Conservation (phyloP, 2,329 filamentous ascomycete species). For the Gliomastix tumulicola region DNA sequence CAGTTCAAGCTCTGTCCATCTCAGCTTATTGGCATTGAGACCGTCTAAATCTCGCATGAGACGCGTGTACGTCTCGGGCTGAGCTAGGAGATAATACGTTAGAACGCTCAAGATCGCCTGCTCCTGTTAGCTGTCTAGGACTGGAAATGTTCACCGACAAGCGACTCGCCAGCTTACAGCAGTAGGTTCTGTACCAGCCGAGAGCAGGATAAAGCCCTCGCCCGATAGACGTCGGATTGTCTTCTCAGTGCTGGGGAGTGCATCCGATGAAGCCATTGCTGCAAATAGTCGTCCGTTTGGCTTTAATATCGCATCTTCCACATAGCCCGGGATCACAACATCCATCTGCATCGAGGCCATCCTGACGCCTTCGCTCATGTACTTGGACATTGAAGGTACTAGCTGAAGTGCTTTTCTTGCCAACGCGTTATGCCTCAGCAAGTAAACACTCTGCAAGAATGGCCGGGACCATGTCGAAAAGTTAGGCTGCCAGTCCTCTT, state of each 20-base stretch:
- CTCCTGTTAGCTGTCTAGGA: slow-evolving; percentile 10
- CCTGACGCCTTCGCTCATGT: slow-evolving; percentile 14
- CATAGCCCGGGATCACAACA: slow-evolving; percentile 14
- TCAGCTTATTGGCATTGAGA: slow-evolving; percentile 9
- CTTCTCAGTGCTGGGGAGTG: slow-evolving; percentile 22
- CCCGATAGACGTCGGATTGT: slow-evolving; percentile 21
- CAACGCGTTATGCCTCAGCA: slow-evolving; percentile 20
- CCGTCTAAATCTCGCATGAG: slow-evolving; percentile 11
- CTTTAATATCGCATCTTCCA: slow-evolving; percentile 7
- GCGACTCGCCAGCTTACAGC: no score
- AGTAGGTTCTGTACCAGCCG: slow-evolving; percentile 29
- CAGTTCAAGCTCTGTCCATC: slow-evolving; percentile 17
- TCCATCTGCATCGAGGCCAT: slow-evolving; percentile 15
- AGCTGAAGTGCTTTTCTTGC: slow-evolving; percentile 15
- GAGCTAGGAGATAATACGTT: slow-evolving; percentile 14
- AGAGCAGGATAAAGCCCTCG: slow-evolving; percentile 26
- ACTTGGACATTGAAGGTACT: slow-evolving; percentile 13
- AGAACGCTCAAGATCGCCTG: slow-evolving; percentile 14
- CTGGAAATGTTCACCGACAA: no score
- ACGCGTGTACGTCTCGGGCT: slow-evolving; percentile 10
- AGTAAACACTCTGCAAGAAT: slow-evolving; percentile 21
- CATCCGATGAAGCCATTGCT: slow-evolving; percentile 9
- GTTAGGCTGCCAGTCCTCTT: slow-evolving; percentile 27
- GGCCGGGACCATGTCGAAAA: slow-evolving; percentile 24
- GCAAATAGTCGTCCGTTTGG: slow-evolving; percentile 16